Evolutionary conservation across 441 rosid genomes (phyloP).

Genomic region (Flueggea neowawraea): DNA sequence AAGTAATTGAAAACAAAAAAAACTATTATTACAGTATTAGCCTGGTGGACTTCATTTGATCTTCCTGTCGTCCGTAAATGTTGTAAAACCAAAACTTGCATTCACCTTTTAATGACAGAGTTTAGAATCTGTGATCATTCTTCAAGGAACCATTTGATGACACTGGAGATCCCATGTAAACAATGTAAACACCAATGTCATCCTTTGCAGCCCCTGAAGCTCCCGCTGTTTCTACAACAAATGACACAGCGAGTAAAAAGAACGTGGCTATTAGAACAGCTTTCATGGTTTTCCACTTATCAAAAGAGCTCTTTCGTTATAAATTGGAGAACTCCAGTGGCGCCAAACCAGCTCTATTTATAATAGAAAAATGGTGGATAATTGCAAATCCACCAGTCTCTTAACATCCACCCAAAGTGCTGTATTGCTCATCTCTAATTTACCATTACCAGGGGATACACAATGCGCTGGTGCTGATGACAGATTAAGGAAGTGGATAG

Average conservation of each 20-base stretch:
- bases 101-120: constrained; percentile 45
- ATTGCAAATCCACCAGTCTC: constrained; percentile 2
- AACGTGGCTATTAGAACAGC: not conserved
- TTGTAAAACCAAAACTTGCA: not conserved
- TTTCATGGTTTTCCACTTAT: constrained; percentile 12
- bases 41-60: no score
- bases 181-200: constrained; percentile 43
- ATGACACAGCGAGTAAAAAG: not conserved
- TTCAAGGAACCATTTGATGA: constrained; percentile 30
- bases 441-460: constrained; percentile 6
- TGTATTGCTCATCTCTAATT: constrained; percentile 13
- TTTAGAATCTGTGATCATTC: constrained; percentile 35
- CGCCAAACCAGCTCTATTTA: not conserved
- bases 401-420: constrained; percentile 28
- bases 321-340: constrained; percentile 1
- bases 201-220: not conserved
- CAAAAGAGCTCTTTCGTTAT: constrained; percentile 4
- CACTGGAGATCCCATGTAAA: constrained; percentile 67
- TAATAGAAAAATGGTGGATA: constrained; percentile 5
- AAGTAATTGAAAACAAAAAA: no score
- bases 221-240: not conserved
- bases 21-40: no score
- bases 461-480: not conserved
- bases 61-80: no score
- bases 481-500: constrained; percentile 10